Base-by-base conservation (phyloP, 2,329 filamentous ascomycete genomes). In the Nemania sp. region DNA sequence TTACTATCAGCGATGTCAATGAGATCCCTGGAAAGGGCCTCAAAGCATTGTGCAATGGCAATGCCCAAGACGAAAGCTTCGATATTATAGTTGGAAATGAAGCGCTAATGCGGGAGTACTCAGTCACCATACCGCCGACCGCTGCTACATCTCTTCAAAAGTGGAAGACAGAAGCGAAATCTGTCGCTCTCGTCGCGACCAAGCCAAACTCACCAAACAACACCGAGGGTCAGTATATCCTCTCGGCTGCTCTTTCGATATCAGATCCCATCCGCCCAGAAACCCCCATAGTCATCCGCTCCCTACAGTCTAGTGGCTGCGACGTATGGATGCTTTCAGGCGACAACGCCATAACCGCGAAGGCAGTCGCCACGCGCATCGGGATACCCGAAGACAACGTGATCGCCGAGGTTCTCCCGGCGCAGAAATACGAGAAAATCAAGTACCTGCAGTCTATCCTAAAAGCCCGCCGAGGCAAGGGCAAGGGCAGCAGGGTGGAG, bases 261-360 rank as follows among this genome's bases (percentile, higher is more conserved):
- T 90, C 94, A 0, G 94, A 98, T 73, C 89, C 93, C 0, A 87
- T 97, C 70, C 91, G 94, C 2, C 86, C 88, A 0, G 93, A 97
- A 79, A 90, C 93, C 0, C 79, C 82, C 1, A 76, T 82, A 7
- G 89, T 95, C 20, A 86, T 97, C 66, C 79, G 81, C 6, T 84
- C 89, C 1, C 87, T 97, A 0, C 86, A 88, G 51, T 79, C 85
- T 4, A 87, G 87, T 18, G 89, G 91, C 22, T 90, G 92, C 54
- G 87, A 90, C 35, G 92, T 97, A 3, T 97, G 91, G 89, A 97
- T 98, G 93, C 89, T 97, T 43, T 97, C 93, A 0, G 94, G 94
- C 32, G 94, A 98, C 82, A 97, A 97, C 76, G 82, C 84, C n/a
- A 89, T 84, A n/a, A 98, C 94, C 0, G 94, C 94, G 1, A 84